Evolutionary conservation across 2,329 filamentous ascomycete genomes (phyloP), one percentile per base, ranked within the genome.

Genomic region (Fusarium paranaense): DNA sequence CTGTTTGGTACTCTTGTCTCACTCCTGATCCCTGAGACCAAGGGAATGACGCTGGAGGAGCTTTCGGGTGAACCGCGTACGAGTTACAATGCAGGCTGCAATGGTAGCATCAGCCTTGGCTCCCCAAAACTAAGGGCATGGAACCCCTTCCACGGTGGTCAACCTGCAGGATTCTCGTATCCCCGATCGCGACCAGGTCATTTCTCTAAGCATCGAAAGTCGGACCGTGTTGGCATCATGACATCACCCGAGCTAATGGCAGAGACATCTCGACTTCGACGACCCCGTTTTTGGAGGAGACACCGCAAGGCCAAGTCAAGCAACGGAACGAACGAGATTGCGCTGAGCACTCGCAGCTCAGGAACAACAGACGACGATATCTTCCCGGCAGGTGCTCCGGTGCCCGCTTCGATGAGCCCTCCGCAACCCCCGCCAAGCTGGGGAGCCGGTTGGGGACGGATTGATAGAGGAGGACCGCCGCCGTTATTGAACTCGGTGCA

Each of bases 1-100:
- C 86, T 95, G 7, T 87, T 89, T 61, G 94, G 94, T 38, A 88
- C 90, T 56, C 82, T 94, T 56, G 90, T 90, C 4, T 91, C 91
- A 1, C 84, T 95, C 5, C 83, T 96, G n/a, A 91, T 95, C 25
- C 93, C 93, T 0, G 94, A 95, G 83, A 95, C 92, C 0, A 95
- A 93, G 84, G 88, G 92, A 1, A 87, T 90, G 80, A 94, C 93
- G 0, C 85, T 97, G 47, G 94, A 95, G 79, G 89, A 92, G 72
- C 83, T 95, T 18, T 88, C 91, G 2, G 92, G 91, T 11, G 92
- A 94, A 80, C 85, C 89, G 4, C 88, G 90, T 2, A 91, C 90
- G 22, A 91, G 85, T 33, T 88, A 88, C 75, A 87, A 89, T 63
- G 81, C 85, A 6, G 87, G 86, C 33, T 85, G 85, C 56, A 88